Conservation (phyloP, 2,329 filamentous ascomycete genomes). For the Fusarium metavorans region DNA sequence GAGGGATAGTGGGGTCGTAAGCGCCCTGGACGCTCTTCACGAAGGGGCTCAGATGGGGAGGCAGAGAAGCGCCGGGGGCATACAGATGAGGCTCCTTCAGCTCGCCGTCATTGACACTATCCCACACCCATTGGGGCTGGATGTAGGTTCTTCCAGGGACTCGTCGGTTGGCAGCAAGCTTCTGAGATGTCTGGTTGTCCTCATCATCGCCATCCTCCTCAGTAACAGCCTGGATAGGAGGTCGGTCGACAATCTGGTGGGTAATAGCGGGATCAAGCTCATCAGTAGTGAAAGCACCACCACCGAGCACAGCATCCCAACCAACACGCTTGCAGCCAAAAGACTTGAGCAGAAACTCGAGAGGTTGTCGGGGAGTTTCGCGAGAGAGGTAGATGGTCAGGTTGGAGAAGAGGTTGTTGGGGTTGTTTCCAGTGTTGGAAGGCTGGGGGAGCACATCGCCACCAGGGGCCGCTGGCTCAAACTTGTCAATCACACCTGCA, state of each 20-base stretch:
- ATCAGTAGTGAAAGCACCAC: conserved; percentile 90
- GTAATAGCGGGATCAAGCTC: conserved; percentile 91
- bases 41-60: conserved; percentile 96
- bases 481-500: conserved; percentile 84
- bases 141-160: conserved; percentile 94
- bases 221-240: conserved; percentile 73
- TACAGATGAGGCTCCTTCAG: conserved; percentile 89
- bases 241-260: conserved; percentile 95
- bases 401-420: conserved; percentile 83
- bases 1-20: conserved; percentile 89
- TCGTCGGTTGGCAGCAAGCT: conserved; percentile 72
- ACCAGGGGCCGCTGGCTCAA: conserved; percentile 84
- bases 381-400: conserved; percentile 94
- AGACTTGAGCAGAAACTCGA: conserved; percentile 92
- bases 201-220: conserved; percentile 62
- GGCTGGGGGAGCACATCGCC: conserved; percentile 91
- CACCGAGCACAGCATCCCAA: conserved; percentile 92
- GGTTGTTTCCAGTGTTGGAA: conserved; percentile 71
- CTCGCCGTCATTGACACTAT: conserved; percentile 92
- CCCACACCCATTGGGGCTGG: conserved; percentile 99
- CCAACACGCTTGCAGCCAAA: conserved; percentile 97
- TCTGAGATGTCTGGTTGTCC: conserved; percentile 73
- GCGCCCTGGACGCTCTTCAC: conserved; percentile 87
- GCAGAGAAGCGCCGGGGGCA: conserved; percentile 87
- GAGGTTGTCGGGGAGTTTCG: conserved; percentile 88